Base-by-base conservation (phyloP, 805 yeast genomes). In the Starmera dryadoides region DNA sequence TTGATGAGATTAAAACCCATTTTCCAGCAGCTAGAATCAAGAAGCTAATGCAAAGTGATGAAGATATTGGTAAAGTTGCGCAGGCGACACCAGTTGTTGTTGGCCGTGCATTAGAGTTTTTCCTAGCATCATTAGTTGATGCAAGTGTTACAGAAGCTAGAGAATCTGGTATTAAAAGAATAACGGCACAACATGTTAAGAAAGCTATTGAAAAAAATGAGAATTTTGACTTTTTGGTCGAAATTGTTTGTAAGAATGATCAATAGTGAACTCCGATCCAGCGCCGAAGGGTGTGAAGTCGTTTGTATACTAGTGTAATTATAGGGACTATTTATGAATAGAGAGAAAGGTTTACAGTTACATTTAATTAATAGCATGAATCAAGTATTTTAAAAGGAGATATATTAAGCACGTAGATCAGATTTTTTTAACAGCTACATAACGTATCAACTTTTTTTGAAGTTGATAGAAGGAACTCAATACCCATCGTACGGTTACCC, bases 31-130 rank as follows among this genome's bases (percentile, higher is more conserved):
- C 98, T 3, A 77, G 98, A 46, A 88, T 93, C 53, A 93, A 93
- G 68, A 86, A 93, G 53, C 77, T 93, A 42, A 91, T 93, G 96
- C 98, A 93, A 58, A 81, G 94, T 22, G 99, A 93, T 61, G 98
- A 93, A 47, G 99, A 93, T 47, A 89, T 93, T 34, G 99, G 99
- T 3, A 93, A 93, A 58, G 98, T 93, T 5, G 96, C 98, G 4
- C 97, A 89, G 56, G 97, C 96, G 2, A 94, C 99, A 2, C 99
- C 99, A 0, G 84, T 91, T n/a, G 91, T 91, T 15, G 96, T 93
- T 8, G 97, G 98, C 7, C 75, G 96, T 45, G 96, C 98, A 0
- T 68, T 93, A 38, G 98, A 93, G 63, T 74, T 87, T 44, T 93
- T 93, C 58, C 77, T 93, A 73, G 86, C 95, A 37, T 78, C 93